phyloP scores from a whole-genome alignment of 2,329 filamentous ascomycete genomes.

The Teratosphaeriaceae sp. region DNA sequence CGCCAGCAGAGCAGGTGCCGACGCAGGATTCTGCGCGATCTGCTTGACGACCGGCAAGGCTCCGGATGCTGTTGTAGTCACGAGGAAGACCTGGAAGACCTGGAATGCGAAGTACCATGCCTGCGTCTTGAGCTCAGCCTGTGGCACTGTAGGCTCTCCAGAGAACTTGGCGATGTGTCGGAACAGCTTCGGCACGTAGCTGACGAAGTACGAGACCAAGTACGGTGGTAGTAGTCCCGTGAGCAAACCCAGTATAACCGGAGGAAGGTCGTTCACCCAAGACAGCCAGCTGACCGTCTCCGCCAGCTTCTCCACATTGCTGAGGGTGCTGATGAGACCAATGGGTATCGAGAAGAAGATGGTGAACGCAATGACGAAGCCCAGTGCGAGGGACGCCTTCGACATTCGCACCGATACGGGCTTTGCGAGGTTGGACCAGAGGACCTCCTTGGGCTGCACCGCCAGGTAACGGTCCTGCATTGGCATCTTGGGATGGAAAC shows the following conservation, averaged over 20 bases:
- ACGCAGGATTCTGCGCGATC: constrained; percentile 28
- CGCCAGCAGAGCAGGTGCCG: constrained; percentile 28
- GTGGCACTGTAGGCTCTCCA: constrained; percentile 34
- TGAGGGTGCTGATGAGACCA: constrained; percentile 28
- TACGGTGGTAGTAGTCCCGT: constrained; percentile 28
- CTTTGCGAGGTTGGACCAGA: constrained; percentile 41
- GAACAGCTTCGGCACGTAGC: constrained; percentile 30
- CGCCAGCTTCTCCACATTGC: constrained; percentile 28
- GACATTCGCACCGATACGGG: constrained; percentile 21
- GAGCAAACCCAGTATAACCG: constrained; percentile 23
- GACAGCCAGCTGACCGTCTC: constrained; percentile 22
- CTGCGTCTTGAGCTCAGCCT: constrained; percentile 37
- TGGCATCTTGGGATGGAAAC: constrained; percentile 26
- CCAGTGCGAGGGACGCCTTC: constrained; percentile 24
- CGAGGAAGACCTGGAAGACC: constrained; percentile 37
- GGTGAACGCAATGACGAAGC: constrained; percentile 28
- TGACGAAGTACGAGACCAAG: constrained; percentile 26
- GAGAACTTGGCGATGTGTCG: constrained; percentile 28
- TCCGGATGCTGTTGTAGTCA: constrained; percentile 34
- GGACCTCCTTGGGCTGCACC: constrained; percentile 39
- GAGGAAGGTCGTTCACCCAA: constrained; percentile 27
- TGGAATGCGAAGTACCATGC: constrained; percentile 36
- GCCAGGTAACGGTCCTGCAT: constrained; percentile 37
- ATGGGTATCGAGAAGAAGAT: constrained; percentile 32
- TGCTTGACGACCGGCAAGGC: constrained; percentile 27